Conservation (phyloP, 306 rosid genomes). For the Luffa acutangula region DNA sequence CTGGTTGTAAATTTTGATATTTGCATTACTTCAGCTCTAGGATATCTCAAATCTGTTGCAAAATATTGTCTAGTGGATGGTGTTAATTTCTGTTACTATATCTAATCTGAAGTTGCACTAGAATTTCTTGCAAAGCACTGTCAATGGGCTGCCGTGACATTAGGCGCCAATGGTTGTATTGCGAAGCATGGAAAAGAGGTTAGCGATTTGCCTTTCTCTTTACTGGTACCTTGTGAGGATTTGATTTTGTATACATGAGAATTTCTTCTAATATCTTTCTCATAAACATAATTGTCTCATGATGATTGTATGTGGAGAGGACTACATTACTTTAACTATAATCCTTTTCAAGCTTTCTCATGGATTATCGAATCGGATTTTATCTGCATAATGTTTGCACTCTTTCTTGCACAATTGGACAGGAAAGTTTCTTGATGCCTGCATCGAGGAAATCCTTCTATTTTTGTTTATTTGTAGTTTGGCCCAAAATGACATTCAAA, state of each 20-base stretch:
- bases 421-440: neutral
- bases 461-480: neutral
- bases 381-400: neutral
- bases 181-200: constrained; percentile 95
- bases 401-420: neutral
- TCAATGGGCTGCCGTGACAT: constrained; percentile 86
- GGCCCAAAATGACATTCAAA: neutral
- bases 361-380: neutral
- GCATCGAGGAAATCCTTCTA: neutral
- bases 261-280: too few species aligned
- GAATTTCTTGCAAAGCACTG: constrained; percentile 70
- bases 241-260: neutral
- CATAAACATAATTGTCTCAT: too few species aligned
- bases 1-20: constrained; percentile 7
- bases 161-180: constrained; percentile 75
- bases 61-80: neutral
- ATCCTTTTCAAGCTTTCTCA: neutral
- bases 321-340: neutral
- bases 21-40: neutral
- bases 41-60: neutral
- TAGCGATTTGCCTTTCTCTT: neutral
- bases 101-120: constrained; percentile 32
- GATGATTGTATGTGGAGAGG: neutral
- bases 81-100: constrained; percentile 16
- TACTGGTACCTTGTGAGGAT: neutral